Base-by-base conservation (phyloP, 805 yeast species). In the Jamesozyma gamospora region DNA sequence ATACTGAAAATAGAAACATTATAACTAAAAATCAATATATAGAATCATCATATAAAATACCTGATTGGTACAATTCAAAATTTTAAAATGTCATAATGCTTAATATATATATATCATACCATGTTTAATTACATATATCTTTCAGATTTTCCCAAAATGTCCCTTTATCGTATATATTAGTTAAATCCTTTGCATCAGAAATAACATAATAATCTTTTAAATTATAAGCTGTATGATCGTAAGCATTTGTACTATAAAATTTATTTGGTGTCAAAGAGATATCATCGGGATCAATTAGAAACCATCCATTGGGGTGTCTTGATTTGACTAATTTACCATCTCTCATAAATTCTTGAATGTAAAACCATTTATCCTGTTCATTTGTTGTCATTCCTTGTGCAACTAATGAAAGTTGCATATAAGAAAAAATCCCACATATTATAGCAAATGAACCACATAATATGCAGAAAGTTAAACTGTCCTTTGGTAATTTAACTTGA, bases 311-410 rank as follows among this genome's bases (percentile, higher is more conserved):
- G 15, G 47, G 48, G 21, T 40, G 21, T 1, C 16, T 13, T 15
- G 49, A 46, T 29, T 40, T 41, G 3, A 52, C 58, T 3, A 77
- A 53, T 24, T 49, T 53, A 1, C 69, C 69, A 11, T 66, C 64
- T 9, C 64, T 50, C 37, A 74, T 57, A 41, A 75, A 63, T 36
- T 72, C 70, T 40, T 77, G 77, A 12, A 83, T 66, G 3, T 69
- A 75, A 15, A 64, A 72, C 94, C 94, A 83, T 52, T 83, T 83
- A 37, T 67, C 75, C 14, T 72, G 63, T 57, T 83, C 94, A 51
- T 79, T 81, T 4, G 88, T 79, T 11, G 92, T 82, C 55, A 77
- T 77, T 0, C 94, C 94, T 32, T 72, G 66, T 45, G 67, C 70
- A 2, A 82, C 62, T 45, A 74, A 67, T 26, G 67, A 52, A 19